phyloP scores from a whole-genome alignment of 1,284 basidiomycete genomes.

The Caloboletus firmus region DNA sequence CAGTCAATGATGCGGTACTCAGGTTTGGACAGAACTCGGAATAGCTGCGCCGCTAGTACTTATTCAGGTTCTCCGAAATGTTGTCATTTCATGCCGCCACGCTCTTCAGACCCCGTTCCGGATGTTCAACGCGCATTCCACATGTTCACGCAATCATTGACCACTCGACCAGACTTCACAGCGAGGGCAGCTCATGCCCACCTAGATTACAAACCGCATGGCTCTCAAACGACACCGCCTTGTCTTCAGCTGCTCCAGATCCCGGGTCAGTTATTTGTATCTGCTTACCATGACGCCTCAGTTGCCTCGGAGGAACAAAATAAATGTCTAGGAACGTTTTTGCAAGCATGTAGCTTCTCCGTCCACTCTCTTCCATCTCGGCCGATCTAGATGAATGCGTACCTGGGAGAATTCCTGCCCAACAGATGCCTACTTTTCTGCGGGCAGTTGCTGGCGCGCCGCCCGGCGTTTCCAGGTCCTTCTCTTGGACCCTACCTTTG shows the following conservation, averaged over 20 bases:
- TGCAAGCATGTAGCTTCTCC: conserved; percentile 5
- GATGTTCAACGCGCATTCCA: conserved; percentile 33
- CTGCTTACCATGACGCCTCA: conserved; percentile 4
- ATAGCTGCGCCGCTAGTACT: conserved; percentile 16
- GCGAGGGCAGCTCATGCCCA: conserved; percentile 29
- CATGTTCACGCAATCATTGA: conserved; percentile 34
- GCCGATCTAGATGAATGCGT: conserved; percentile 1
- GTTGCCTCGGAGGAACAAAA: conserved; percentile 1
- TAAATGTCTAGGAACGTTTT: conserved; percentile 7
- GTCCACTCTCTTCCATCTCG: neutral
- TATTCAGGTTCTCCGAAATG: conserved; percentile 15
- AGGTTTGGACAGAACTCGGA: conserved; percentile 2
- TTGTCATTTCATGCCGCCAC: conserved; percentile 23
- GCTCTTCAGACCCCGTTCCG: conserved; percentile 30
- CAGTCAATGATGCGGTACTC: neutral
- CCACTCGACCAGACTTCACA: conserved; percentile 29
- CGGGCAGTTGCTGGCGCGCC: conserved; percentile 19
- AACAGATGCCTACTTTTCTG: conserved; percentile 8
- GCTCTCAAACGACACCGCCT: conserved; percentile 20
- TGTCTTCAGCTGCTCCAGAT: conserved; percentile 14
- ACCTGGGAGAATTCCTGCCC: neutral
- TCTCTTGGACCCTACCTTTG: conserved; percentile 25
- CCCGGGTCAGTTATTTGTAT: conserved; percentile 5
- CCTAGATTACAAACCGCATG: conserved; percentile 26
- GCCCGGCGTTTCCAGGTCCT: conserved; percentile 26